These are phyloP conservation scores for Neurospora tetraspora DNA, from an alignment of 495 filamentous ascomycete genomes.

Conservation along the genomic window DNA sequence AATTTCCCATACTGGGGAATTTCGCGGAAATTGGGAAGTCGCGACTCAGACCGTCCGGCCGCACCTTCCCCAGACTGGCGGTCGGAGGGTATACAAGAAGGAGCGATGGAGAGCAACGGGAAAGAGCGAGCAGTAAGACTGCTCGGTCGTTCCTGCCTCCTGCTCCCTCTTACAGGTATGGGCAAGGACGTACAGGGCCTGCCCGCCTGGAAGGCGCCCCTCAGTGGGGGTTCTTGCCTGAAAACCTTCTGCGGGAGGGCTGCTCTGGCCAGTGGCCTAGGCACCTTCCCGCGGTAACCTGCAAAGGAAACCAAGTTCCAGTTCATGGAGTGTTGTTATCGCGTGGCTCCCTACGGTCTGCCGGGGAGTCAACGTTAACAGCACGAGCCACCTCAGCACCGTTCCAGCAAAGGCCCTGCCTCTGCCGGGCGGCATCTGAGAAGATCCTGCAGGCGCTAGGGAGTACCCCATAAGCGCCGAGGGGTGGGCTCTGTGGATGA, in stretches of 20 bases:
- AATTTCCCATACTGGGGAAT: too few relatives aligned
- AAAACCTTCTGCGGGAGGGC: background rate
- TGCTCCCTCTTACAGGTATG: too few relatives aligned
- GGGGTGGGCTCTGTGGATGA: background rate
- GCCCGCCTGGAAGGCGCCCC: too few relatives aligned
- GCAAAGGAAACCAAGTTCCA: background rate
- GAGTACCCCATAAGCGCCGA: background rate
- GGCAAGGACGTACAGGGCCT: too few relatives aligned
- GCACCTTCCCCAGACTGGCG: background rate
- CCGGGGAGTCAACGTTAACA: background rate
- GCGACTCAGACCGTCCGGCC: background rate
- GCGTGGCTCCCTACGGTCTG: background rate
- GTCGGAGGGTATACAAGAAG: background rate
- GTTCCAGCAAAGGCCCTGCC: background rate
- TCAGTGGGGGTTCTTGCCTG: too few relatives aligned
- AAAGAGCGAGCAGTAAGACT: background rate
- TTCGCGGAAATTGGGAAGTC: background rate
- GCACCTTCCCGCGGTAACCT: background rate
- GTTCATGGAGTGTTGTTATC: background rate
- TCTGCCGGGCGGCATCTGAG: background rate
- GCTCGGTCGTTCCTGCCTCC: background rate
- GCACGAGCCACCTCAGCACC: background rate
- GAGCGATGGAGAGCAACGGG: background rate
- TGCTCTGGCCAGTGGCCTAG: background rate
- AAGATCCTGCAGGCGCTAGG: background rate